A percentile compares a stretch with the other conserved stretches of the same genome.
Evolutionary conservation across 495 filamentous ascomycete genomes (phyloP).

Genomic region (Cercophora sp.): DNA sequence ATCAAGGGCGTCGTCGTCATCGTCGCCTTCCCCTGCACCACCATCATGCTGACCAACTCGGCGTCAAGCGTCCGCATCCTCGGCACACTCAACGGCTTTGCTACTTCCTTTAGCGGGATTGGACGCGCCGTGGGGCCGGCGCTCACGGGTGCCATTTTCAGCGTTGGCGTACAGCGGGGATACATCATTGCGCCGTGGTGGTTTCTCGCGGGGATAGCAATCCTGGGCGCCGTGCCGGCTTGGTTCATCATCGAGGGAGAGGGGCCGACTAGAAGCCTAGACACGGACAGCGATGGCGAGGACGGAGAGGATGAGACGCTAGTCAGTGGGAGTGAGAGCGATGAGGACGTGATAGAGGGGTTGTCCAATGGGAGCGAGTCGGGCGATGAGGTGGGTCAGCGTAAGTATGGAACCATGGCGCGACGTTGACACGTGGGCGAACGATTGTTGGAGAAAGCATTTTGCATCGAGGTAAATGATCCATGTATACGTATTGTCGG

Average conservation of each 20-base stretch:
- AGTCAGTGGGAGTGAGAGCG: not conserved
- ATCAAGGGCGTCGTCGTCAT: conserved; percentile 67
- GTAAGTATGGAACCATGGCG: too few species aligned
- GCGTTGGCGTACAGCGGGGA: conserved; percentile 63
- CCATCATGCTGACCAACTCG: conserved; percentile 88
- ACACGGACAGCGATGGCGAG: conserved; percentile 34
- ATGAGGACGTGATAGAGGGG: conserved; percentile 1
- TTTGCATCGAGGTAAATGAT: too few species aligned
- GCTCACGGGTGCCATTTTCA: conserved; percentile 60
- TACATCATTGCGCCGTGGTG: conserved; percentile 79
- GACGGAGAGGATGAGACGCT: conserved; percentile 23
- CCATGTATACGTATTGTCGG: too few species aligned
- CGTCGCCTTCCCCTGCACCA: conserved; percentile 81
- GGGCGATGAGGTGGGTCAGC: too few species aligned
- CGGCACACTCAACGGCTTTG: conserved; percentile 86
- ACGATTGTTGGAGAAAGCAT: too few species aligned
- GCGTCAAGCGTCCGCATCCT: conserved; percentile 69
- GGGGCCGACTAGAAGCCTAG: conserved; percentile 51
- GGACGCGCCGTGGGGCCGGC: conserved; percentile 77
- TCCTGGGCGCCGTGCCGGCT: conserved; percentile 60
- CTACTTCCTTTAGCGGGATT: conserved; percentile 71
- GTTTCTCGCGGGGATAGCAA: conserved; percentile 56
- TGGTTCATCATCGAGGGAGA: conserved; percentile 73
- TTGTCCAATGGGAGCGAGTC: not conserved
- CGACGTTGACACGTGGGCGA: too few species aligned